These are phyloP conservation scores for Suillus spraguei DNA, from an alignment of 768 basidiomycete genomes.

Conservation along the genomic window DNA sequence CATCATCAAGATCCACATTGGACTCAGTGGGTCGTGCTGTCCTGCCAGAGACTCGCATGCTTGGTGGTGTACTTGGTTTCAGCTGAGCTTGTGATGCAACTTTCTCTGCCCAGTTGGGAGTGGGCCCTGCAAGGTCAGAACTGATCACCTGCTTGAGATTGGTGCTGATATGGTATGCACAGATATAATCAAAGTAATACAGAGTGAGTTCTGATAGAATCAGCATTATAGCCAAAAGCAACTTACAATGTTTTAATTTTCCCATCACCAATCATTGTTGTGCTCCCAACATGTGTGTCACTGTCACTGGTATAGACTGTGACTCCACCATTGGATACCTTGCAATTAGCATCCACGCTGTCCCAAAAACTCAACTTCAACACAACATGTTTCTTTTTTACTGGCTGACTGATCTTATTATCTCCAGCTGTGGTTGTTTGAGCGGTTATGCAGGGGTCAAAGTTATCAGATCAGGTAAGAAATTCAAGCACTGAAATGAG, in stretches of 20 bases:
- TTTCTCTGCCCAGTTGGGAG: neutral
- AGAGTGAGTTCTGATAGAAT: slow-evolving; percentile 1
- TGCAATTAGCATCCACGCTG: neutral
- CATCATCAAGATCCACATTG: neutral
- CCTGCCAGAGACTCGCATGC: neutral
- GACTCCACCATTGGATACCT: neutral
- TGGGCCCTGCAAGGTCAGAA: neutral
- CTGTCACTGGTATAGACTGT: neutral
- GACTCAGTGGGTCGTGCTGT: neutral
- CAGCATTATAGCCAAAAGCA: neutral
- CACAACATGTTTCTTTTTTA: neutral
- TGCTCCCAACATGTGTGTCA: neutral
- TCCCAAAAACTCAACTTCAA: neutral
- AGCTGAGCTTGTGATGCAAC: neutral
- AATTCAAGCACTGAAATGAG: too few relatives aligned
- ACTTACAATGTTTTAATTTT: neutral
- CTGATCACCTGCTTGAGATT: neutral
- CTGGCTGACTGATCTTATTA: neutral
- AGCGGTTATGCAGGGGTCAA: too few relatives aligned
- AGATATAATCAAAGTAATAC: slow-evolving; percentile 1
- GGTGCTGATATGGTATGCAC: neutral
- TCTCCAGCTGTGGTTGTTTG: neutral
- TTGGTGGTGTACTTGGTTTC: neutral
- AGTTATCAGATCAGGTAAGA: too few relatives aligned
- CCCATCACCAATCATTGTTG: neutral